These are phyloP conservation scores for Cyberlindnera galapagoensis DNA, from an alignment of 805 yeast species.

Conservation along the genomic window DNA sequence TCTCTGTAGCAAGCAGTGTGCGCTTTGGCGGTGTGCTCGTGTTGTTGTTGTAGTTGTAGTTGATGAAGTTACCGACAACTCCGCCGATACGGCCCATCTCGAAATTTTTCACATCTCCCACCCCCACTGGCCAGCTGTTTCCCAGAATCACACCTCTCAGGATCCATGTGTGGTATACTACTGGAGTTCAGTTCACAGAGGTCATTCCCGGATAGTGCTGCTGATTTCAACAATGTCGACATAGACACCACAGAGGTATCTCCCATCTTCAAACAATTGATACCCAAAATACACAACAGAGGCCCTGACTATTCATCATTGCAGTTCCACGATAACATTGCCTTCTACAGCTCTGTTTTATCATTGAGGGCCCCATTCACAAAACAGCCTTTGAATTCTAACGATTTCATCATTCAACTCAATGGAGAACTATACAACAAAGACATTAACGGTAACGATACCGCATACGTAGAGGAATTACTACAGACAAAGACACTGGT, in stretches of 20 bases:
- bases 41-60: neutral
- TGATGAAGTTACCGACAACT: neutral
- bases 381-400: constrained; percentile 53
- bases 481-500: constrained; percentile 30
- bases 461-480: constrained; percentile 40
- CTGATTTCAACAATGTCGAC: too few relatives aligned
- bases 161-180: constrained; percentile 64
- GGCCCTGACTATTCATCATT: constrained; percentile 51
- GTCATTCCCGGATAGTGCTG: too few relatives aligned
- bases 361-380: constrained; percentile 77
- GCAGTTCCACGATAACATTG: constrained; percentile 4
- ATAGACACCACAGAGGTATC: neutral
- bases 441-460: constrained; percentile 57
- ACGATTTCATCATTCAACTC: constrained; percentile 54
- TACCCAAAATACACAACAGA: constrained; percentile 44
- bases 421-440: constrained; percentile 85
- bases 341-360: constrained; percentile 51
- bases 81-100: too few relatives aligned
- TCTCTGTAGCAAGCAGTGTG: too few relatives aligned
- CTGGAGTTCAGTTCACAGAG: constrained; percentile 25
- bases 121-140: too few relatives aligned
- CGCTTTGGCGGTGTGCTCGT: too few relatives aligned
- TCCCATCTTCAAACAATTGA: constrained; percentile 27
- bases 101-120: too few relatives aligned
- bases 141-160: too few relatives aligned